phyloP scores from a whole-genome alignment of 2,329 filamentous ascomycete genomes.

The Metarhizium robertsii region DNA sequence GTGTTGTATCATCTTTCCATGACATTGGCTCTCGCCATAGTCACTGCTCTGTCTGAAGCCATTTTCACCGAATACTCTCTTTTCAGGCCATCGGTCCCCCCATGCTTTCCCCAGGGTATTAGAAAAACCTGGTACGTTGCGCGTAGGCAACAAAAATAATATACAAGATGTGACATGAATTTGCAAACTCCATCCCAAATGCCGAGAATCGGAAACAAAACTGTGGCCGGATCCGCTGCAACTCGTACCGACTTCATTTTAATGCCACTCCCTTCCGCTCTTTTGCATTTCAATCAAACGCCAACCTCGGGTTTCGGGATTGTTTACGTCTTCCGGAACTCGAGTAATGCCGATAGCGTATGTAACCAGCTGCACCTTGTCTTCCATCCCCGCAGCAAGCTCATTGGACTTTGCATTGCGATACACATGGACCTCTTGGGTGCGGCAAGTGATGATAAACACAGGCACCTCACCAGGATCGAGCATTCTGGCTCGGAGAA shows the following conservation, averaged over 20 bases:
- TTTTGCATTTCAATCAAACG: slow-evolving; percentile 97
- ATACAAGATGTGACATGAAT: slow-evolving; percentile 2
- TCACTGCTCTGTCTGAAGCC: not conserved
- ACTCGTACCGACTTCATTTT: slow-evolving; percentile 22
- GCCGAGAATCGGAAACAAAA: not conserved
- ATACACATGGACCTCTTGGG: slow-evolving; percentile 97
- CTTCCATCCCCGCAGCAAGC: slow-evolving; percentile 94
- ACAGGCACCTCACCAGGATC: slow-evolving; percentile 86
- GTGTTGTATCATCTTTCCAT: slow-evolving; percentile 17
- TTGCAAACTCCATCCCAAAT: not conserved
- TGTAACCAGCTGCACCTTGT: slow-evolving; percentile 95
- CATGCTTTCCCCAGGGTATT: slow-evolving; percentile 10
- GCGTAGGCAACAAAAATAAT: slow-evolving; percentile 1
- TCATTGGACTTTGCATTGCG: slow-evolving; percentile 82
- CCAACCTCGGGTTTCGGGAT: slow-evolving; percentile 95
- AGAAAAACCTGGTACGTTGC: slow-evolving; percentile 11
- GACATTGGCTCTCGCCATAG: not conserved
- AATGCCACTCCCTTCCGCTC: slow-evolving; percentile 80
- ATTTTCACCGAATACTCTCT: slow-evolving; percentile 5
- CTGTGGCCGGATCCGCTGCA: not conserved
- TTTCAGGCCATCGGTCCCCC: not conserved
- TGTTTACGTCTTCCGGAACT: slow-evolving; percentile 89
- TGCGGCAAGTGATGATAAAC: slow-evolving; percentile 93
- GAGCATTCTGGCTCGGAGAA: slow-evolving; percentile 68
- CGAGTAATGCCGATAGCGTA: slow-evolving; percentile 96